Percentiles rank a stretch among this genome's conserved stretches.
Conservation (phyloP, 1,284 basidiomycete genomes). For the Trichosporon inkin region DNA sequence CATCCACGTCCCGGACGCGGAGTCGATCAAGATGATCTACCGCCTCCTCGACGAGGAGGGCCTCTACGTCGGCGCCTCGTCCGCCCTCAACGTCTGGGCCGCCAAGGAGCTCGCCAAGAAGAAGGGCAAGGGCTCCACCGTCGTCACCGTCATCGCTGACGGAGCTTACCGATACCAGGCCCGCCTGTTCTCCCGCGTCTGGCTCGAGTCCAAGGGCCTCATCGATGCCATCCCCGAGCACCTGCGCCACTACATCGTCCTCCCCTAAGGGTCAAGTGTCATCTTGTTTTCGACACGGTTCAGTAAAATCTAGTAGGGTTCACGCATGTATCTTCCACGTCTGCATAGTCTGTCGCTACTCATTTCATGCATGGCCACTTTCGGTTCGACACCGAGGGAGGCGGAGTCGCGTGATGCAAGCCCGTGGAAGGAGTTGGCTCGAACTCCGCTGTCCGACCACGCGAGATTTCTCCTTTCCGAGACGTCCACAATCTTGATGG, state of each 20-base stretch:
- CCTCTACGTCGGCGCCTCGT: constrained; percentile 92
- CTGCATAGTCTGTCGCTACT: too few species aligned
- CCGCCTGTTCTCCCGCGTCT: constrained; percentile 88
- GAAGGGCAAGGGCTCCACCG: constrained; percentile 70
- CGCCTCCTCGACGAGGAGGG: constrained; percentile 88
- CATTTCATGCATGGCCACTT: background rate
- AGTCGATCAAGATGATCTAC: constrained; percentile 91
- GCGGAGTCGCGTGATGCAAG: background rate
- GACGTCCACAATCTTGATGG: background rate
- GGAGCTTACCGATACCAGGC: constrained; percentile 68
- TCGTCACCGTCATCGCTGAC: constrained; percentile 66
- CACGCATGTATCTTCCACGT: too few species aligned
- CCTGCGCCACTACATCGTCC: constrained; percentile 78
- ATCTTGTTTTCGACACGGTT: too few species aligned
- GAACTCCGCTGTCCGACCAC: background rate
- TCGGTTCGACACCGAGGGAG: background rate
- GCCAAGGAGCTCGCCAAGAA: constrained; percentile 81
- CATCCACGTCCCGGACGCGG: constrained; percentile 79
- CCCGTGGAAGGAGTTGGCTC: background rate
- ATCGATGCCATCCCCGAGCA: constrained; percentile 74
- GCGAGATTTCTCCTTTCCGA: constrained; percentile 3
- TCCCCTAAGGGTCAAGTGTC: constrained; percentile 51
- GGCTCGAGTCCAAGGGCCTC: constrained; percentile 82
- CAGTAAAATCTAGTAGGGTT: too few species aligned
- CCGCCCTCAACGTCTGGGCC: constrained; percentile 92